Evolutionary conservation across 345 rosid species (phyloP).

Genomic region (Brassica rapa): DNA sequence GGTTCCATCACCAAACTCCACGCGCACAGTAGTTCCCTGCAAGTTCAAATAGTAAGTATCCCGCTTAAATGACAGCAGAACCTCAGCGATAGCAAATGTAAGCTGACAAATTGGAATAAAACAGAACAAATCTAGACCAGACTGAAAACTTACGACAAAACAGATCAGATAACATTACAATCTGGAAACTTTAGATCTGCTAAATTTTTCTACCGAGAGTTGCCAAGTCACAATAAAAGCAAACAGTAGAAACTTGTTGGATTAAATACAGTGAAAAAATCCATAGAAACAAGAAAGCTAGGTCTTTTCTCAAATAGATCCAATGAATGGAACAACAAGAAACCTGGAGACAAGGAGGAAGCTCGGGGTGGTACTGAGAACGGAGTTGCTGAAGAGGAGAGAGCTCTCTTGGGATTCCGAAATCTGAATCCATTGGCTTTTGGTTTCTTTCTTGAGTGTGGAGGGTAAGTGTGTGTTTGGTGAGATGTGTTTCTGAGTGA

Average conservation of each 20-base stretch:
- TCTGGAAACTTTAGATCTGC: conserved; percentile 29
- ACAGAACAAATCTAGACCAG: not conserved
- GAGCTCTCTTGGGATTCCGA: conserved; percentile 88
- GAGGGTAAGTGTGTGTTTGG: conserved; percentile 18
- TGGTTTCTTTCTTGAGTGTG: not conserved
- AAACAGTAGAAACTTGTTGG: not conserved
- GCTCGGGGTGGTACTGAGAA: conserved; percentile 74
- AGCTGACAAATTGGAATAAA: not conserved
- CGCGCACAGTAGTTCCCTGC: conserved; percentile 97
- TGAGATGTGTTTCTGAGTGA: conserved; percentile 8
- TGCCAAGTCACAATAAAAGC: not conserved
- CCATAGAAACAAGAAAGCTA: not conserved
- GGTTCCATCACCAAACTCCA: conserved; percentile 86
- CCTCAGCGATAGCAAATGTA: not conserved
- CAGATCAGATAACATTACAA: conserved; percentile 14
- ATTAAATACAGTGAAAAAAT: not conserved
- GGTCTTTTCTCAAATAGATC: conserved; percentile 16
- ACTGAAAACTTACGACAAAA: not conserved
- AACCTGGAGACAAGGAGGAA: conserved; percentile 98
- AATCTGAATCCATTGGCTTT: conserved; percentile 85
- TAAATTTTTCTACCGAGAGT: not conserved
- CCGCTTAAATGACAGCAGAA: not conserved
- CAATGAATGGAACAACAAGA: not conserved
- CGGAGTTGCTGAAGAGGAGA: conserved; percentile 85
- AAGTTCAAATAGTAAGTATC: not conserved